phyloP scores from a whole-genome alignment of 2,329 filamentous ascomycete species.

The Fusarium paranaense region DNA sequence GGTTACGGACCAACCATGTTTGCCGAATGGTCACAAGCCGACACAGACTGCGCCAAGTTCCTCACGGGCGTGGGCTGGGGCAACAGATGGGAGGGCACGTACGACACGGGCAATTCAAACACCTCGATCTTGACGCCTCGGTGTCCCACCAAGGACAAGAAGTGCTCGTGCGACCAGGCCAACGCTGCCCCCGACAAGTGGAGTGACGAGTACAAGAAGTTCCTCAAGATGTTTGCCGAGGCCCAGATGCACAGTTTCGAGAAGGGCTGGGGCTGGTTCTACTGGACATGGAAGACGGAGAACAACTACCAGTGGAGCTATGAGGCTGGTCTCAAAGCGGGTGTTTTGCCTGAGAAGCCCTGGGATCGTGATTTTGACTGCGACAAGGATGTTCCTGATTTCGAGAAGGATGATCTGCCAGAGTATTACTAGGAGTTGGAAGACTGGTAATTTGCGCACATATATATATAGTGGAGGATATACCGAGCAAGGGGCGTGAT shows the following conservation, averaged over 20 bases:
- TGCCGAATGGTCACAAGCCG: constrained; percentile 97
- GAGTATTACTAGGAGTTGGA: constrained; percentile 58
- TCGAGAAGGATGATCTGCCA: constrained; percentile 56
- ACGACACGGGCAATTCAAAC: constrained; percentile 73
- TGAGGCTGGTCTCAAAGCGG: constrained; percentile 79
- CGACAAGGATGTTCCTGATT: constrained; percentile 66
- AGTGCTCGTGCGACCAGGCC: constrained; percentile 79
- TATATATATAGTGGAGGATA: constrained; percentile 7
- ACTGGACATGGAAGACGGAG: constrained; percentile 99
- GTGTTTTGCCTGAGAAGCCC: constrained; percentile 82
- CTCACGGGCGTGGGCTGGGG: constrained; percentile 92
- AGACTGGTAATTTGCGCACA: neutral
- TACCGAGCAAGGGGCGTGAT: constrained; percentile 9
- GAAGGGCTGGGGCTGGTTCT: constrained; percentile 96
- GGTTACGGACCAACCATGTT: constrained; percentile 95
- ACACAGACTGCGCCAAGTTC: constrained; percentile 90
- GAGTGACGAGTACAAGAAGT: constrained; percentile 81
- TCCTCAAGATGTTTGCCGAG: constrained; percentile 89
- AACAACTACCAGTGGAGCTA: constrained; percentile 91
- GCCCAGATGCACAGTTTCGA: constrained; percentile 97
- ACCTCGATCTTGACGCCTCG: constrained; percentile 75
- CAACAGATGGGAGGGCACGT: constrained; percentile 91
- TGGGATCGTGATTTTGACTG: constrained; percentile 79
- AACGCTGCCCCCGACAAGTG: constrained; percentile 80
- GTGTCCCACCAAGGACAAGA: constrained; percentile 75